A percentile compares a stretch with the other conserved stretches of the same genome.
phyloP scores from a whole-genome alignment of 345 rosid species.

The Citrus mangshanensis region DNA sequence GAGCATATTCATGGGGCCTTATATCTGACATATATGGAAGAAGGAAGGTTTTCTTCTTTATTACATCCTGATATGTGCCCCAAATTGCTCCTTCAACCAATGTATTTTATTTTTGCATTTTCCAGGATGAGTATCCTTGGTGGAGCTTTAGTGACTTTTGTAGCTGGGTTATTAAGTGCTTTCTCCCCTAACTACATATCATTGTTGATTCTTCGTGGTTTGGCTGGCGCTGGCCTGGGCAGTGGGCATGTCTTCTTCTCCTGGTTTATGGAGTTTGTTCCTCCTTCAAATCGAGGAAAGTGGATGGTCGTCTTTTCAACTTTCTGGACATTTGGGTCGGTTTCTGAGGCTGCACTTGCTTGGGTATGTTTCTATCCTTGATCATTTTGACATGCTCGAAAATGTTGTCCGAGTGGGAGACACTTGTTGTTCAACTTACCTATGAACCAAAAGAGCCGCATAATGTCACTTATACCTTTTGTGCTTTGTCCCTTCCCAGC shows the following conservation, averaged over 20 bases:
- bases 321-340: constrained; percentile 57
- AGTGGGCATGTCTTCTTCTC: constrained; percentile 55
- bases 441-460: neutral
- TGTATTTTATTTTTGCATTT: neutral
- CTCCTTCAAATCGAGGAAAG: constrained; percentile 47
- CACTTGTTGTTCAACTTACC: neutral
- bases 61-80: neutral
- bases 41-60: constrained; percentile 20
- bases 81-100: neutral
- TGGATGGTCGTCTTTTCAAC: constrained; percentile 60
- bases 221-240: constrained; percentile 61
- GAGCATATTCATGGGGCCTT: constrained; percentile 46
- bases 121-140: constrained; percentile 53
- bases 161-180: constrained; percentile 55
- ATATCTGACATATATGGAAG: constrained; percentile 39
- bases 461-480: neutral
- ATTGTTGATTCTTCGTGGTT: constrained; percentile 35
- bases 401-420: neutral
- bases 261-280: constrained; percentile 62
- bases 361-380: constrained; percentile 36
- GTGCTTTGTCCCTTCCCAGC: too few species aligned
- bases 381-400: neutral
- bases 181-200: constrained; percentile 43
- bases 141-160: constrained; percentile 39
- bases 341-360: constrained; percentile 52